Evolutionary conservation across 2,329 filamentous ascomycete genomes (phyloP).

Genomic region (Bertia moriformis): DNA sequence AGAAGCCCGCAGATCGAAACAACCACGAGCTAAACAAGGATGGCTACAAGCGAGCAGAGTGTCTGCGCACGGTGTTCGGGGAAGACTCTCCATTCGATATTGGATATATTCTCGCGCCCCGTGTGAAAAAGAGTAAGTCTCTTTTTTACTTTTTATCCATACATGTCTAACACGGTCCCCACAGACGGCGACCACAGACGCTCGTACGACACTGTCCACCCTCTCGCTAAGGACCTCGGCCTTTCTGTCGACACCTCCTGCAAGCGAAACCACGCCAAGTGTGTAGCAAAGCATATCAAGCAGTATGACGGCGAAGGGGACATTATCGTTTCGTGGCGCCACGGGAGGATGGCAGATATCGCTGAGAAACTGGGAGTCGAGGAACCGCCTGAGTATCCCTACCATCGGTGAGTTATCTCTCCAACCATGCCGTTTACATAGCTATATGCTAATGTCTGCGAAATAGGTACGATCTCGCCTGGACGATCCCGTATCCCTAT

Average conservation of each 20-base stretch:
- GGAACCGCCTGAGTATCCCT: slow-evolving; percentile 32
- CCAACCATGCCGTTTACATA: slow-evolving; percentile 7
- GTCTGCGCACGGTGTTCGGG: slow-evolving; percentile 41
- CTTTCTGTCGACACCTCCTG: slow-evolving; percentile 38
- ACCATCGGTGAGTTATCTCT: slow-evolving; percentile 19
- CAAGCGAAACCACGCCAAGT: slow-evolving; percentile 35
- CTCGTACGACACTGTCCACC: slow-evolving; percentile 39
- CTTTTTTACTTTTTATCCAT: not conserved
- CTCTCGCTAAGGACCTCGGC: slow-evolving; percentile 37
- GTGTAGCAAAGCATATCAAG: slow-evolving; percentile 33
- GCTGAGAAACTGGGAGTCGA: slow-evolving; percentile 32
- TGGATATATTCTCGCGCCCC: slow-evolving; percentile 40
- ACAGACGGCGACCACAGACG: slow-evolving; percentile 33
- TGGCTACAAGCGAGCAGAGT: slow-evolving; percentile 42
- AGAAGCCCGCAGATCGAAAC: slow-evolving; percentile 36
- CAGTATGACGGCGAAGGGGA: slow-evolving; percentile 33
- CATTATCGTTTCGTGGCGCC: slow-evolving; percentile 48
- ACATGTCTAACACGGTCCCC: not conserved
- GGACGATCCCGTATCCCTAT: slow-evolving; percentile 38
- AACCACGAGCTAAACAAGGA: slow-evolving; percentile 26
- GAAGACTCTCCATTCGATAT: slow-evolving; percentile 34
- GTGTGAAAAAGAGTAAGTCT: slow-evolving; percentile 22
- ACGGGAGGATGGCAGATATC: slow-evolving; percentile 34
- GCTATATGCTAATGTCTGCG: no score
- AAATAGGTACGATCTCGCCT: slow-evolving; percentile 41